Base-by-base conservation (phyloP, 495 filamentous ascomycete species). In the Achaetomiella virescens region DNA sequence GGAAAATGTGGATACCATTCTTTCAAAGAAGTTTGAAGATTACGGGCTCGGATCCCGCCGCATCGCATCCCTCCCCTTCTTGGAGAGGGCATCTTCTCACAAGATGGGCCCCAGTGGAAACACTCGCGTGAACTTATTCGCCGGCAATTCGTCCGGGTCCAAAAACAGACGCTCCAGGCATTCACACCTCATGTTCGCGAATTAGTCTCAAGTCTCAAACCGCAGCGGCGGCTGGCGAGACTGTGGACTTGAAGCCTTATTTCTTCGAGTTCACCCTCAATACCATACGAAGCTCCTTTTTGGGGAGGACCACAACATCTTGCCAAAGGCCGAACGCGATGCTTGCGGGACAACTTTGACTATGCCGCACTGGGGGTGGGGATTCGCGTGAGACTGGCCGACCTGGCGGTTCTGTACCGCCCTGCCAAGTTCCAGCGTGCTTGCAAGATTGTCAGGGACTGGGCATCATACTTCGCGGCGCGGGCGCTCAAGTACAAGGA, bases 1-100 rank as follows among this genome's bases (percentile, higher is more conserved):
- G 11, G 57, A 61, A 35, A 76, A 77, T 52, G 58, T 77, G 14
- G 65, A 78, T 46, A 55, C 71, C 6, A 63, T 80, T 41, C 58
- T 74, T 15, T 66, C 64, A 14, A 72, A 66, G 9, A 54, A 65
- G 8, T 73, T 74, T 41, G 60, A 70, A 24, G 74, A 72, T 66
- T 66, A 51, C 43, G 52, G 73, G 63, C 56, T 79, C 37, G 58
- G 64, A 50, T 20, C 48, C 59, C 69, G 76, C 35, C 65, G 66
- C 27, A 33, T 64, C 15, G 63, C 66, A 6, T 59, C 68, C 12
- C 60, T 65, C 24, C 69, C 72, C 12, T 55, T 79, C 61, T 83
- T 24, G 78, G 80, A 2, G 67, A 76, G 14, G 80, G 80, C 5
- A 81, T 84, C 52, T 83, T 84, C 60, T 73, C 75, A 0, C 74